Base-by-base conservation (phyloP, 2,329 filamentous ascomycete species). In the Pseudogymnoascus sp. region DNA sequence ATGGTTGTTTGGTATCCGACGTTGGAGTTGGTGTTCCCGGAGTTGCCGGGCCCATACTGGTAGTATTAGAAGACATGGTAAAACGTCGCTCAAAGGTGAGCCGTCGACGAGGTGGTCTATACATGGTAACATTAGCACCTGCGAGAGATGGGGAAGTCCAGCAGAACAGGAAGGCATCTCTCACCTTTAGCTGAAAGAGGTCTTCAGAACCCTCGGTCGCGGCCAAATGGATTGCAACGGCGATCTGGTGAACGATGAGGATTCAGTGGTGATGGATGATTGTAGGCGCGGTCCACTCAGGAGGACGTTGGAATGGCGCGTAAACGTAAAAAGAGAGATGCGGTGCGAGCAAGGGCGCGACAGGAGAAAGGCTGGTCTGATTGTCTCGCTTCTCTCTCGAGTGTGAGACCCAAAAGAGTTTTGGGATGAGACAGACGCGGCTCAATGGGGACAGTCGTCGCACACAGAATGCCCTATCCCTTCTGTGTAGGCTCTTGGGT, bases 21-120 rank as follows among this genome's bases (percentile, higher is more conserved):
- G 28, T 37, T 36, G 60, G 19, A 7, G 3, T 31, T 23, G 60
- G 34, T 39, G 60, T 23, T 31, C 6, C 31, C 60, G 60, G 14
- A 10, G 2, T 11, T 13, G 60, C n/a, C 34, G 14, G 13, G n/a
- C 14, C 28, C 48, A 57, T 57, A 57, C 48, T 57, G 23, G 48
- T 57, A 19, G n/a, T 57, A 34, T 57, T 57, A 5, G 48, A 28
- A 57, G 48, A 8, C 48, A 57, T 57, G 48, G 23, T 31, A 31
- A 25, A 57, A 11, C 48, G 48, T 57, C 48, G 48, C 48, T 57
- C 48, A 57, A 57, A n/a, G 23, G 23, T 57, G 48, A 57, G 48
- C 48, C 28, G 48, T 57, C 48, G 48, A 28, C 28, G 48, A 28
- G 23, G 39, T 43, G 39, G 23, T 57, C 48, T 57, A 10, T 57